Evolutionary conservation across 1,284 basidiomycete genomes (phyloP), one percentile per base, ranked within the genome.

Genomic region (Macrocystidia cucumis): DNA sequence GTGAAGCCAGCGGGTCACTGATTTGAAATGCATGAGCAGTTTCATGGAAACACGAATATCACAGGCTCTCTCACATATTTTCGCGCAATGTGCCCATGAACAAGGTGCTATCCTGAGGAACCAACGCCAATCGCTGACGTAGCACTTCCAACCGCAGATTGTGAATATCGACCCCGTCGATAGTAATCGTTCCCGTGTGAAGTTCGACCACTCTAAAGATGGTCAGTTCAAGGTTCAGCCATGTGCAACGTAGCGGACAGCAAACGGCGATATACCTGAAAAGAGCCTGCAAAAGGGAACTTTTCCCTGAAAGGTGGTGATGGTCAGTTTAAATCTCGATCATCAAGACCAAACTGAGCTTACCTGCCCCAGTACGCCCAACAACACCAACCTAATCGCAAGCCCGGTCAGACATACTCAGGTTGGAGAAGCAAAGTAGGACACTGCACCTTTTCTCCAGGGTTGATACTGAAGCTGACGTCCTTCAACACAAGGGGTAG

Each of bases 401-500:
- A 21, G 6, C 1, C 18, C 9, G 7, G 9, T 12, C 11, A 29
- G 6, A 12, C 7, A 20, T 9, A 20, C 5, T 2, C 7, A 12
- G n/a, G 20, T 27, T n/a, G 21, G 7, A 9, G 36, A 5, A 22
- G n/a, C 12, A 11, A 32, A 26, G 27, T 43, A n/a, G 12, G 5
- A 30, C 19, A 14, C 29, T 18, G 17, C 38, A 75, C 76, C 57
- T 89, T 86, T 53, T 87, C 75, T 2, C 86, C 83, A 3, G 81
- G 64, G 37, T 67, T 64, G 37, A 88, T 60, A 8, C 64, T 46
- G 48, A 90, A 81, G 35, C 57, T 72, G 18, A 90, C 65, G 19
- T 67, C 69, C 46, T 81, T 78, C 28, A 91, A 58, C 0, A 90
- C 86, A 13, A 78, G 61, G 0, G 87, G 86, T 3, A 89, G 62